Conservation (phyloP, 1,284 basidiomycete genomes). For the Moniliophthora roreri region DNA sequence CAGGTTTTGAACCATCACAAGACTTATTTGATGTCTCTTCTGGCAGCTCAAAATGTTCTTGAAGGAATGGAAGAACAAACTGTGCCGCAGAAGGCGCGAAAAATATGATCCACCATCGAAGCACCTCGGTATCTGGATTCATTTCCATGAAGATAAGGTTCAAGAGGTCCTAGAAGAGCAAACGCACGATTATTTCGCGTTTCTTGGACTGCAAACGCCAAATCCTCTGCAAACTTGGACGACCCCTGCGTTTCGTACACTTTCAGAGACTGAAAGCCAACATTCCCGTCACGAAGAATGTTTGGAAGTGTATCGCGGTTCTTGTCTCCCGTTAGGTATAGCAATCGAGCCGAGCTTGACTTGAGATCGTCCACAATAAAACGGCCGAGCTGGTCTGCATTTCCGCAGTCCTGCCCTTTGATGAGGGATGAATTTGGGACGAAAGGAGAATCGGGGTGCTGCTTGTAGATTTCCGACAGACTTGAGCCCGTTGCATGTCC, state of each 20-base stretch:
- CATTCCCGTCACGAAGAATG: conserved; percentile 45
- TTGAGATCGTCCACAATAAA: conserved; percentile 56
- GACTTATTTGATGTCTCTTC: background rate
- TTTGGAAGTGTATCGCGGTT: conserved; percentile 66
- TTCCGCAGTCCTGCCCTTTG: conserved; percentile 61
- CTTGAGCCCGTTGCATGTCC: conserved; percentile 60
- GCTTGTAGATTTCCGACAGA: conserved; percentile 36
- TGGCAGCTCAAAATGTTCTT: conserved; percentile 39
- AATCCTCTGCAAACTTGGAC: conserved; percentile 45
- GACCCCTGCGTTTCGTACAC: conserved; percentile 70
- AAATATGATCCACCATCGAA: conserved; percentile 70
- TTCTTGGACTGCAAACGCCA: conserved; percentile 34
- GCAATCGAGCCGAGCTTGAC: conserved; percentile 32
- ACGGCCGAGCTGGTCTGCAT: conserved; percentile 60
- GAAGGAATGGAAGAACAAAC: conserved; percentile 53
- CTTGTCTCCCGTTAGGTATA: conserved; percentile 83
- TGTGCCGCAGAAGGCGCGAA: conserved; percentile 75
- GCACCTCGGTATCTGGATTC: conserved; percentile 5
- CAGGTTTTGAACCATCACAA: conserved; percentile 4
- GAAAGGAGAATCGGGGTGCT: conserved; percentile 30
- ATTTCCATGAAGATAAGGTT: background rate
- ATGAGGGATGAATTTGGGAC: conserved; percentile 35
- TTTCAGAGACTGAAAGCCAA: conserved; percentile 50
- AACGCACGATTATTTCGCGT: background rate
- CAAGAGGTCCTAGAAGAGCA: background rate